Conservation (phyloP, 1,284 basidiomycete genomes). For the Cryptococcus sp. region DNA sequence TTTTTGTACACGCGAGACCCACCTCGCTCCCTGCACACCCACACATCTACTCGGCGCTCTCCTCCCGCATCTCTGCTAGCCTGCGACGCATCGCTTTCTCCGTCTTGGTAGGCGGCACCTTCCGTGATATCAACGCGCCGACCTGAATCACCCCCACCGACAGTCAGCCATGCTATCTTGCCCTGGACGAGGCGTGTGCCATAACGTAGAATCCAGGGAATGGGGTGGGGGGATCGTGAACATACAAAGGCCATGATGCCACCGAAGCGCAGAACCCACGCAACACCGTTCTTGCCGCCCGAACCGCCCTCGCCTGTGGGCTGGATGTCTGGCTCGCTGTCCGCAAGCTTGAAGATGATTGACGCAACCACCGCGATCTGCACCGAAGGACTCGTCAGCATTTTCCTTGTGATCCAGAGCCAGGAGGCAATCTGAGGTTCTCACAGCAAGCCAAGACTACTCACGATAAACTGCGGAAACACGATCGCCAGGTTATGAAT, state of each 20-base stretch:
- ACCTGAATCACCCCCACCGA: slow-evolving; percentile 42
- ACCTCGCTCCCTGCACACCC: no score
- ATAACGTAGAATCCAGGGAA: no score
- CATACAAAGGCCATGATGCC: slow-evolving; percentile 72
- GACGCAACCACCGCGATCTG: slow-evolving; percentile 86
- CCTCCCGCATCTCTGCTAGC: slow-evolving; percentile 71
- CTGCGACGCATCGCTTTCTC: slow-evolving; percentile 81
- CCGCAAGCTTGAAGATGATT: slow-evolving; percentile 77
- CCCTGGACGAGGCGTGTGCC: no score
- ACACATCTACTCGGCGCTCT: slow-evolving; percentile 32
- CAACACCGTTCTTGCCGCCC: slow-evolving; percentile 78
- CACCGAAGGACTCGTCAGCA: background rate
- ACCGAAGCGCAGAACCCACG: slow-evolving; percentile 90
- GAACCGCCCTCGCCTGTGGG: slow-evolving; percentile 50
- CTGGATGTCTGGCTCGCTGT: slow-evolving; percentile 51
- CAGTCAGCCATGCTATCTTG: background rate
- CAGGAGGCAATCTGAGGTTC: background rate
- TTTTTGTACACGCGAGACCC: no score
- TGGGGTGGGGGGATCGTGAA: no score
- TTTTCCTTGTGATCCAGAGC: background rate
- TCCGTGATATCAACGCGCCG: slow-evolving; percentile 69
- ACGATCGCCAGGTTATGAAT: slow-evolving; percentile 95
- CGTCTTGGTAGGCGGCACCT: slow-evolving; percentile 78
- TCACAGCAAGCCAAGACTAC: no score
- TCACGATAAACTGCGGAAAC: slow-evolving; percentile 82